Base-by-base conservation (phyloP, 2,329 filamentous ascomycete genomes). In the Botrytis cinerea region DNA sequence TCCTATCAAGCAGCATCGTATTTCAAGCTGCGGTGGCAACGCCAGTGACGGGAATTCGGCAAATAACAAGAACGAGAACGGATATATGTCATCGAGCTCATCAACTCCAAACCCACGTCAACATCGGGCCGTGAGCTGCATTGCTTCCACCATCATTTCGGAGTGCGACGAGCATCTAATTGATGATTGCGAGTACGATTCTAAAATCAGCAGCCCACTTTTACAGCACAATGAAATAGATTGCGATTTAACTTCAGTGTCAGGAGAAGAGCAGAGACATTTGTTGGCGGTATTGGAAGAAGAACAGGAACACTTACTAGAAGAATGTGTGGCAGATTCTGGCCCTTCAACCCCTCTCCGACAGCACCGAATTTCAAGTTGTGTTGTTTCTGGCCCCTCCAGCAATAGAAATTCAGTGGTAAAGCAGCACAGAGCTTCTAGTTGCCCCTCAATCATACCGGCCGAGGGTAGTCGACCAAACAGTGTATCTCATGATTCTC, bases 281-380 rank as follows among this genome's bases (percentile, higher is more conserved):
- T 25, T 54, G 25, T 9, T 71, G 20, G 28, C 28, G 14, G 45
- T 25, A 64, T 40, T 71, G 18, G 22, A 71, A 66, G 46, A 71
- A 51, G 70, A 71, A 10, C 43, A 54, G 45, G 32, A 66, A 12
- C 70, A 71, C 28, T 43, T 66, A 20, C 43, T 72, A 32, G 70
- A 67, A 16, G n/a, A 67, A 45, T 72, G 46, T 67, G n/a, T 28
- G 2, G 35, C n/a, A 38, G 46, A 43, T 22, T 72, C 70, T 67
- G 22, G 45, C 25, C 70, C 38, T n/a, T 54, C 70, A 4, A 72
- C 61, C 54, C 70, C 70, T 25, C 45, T 59, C 14, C 60, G 38
- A 38, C 70, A 72, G 40, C 70, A 72, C 20, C 38, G 46, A 40
- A 54, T 73, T 45, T 46, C 51, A 45, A 70, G 54, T 43, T 73